Evolutionary conservation across 2,329 filamentous ascomycete species (phyloP), one percentile per base, ranked within the genome.

Genomic region (Ceratocystis variospora): DNA sequence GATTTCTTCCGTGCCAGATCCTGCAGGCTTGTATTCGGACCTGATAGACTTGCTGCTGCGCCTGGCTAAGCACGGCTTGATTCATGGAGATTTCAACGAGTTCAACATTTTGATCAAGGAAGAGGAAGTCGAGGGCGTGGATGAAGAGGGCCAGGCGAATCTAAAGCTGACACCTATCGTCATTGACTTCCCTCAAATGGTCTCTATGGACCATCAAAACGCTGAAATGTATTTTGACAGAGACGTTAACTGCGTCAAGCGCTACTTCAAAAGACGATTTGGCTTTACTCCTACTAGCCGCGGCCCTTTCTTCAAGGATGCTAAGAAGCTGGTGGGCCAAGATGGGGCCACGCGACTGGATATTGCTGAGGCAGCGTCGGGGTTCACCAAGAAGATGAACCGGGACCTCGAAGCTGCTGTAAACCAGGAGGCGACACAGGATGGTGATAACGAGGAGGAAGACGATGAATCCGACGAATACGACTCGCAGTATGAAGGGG

Each of bases 81-180:
- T 99, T 69, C 94, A 99, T 74, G 94, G 94, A 69, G 94, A 99
- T 74, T 99, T 95, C 79, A 99, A 99, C 78, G 95, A 99, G 76
- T 99, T 99, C 81, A 99, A 99, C 75, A 93, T 99, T 70, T 79
- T 99, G 44, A 86, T 99, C 74, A 78, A 74, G 65, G 71, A 71
- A 2, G 75, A 76, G 5, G 76, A 79, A 5, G 73, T 74, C 1
- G 69, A 74, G 53, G 77, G 79, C 71, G 68, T 73, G 0, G 70
- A 88, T 65, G 72, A 70, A 17, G 63, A 50, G 15, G 61, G 37
- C 12, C 44, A 61, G 50, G 45, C 57, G 6, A 53, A 41, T 4
- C 28, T 68, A 31, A 80, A 75, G 44, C 78, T 96, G 31, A 85
- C 84, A 5, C 94, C 94, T 0, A 84, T 96, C 65, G 78, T 99